Percentiles rank a stretch among this genome's conserved stretches.
phyloP scores from a whole-genome alignment of 495 filamentous ascomycete genomes.

The Massariosphaeria phaeospora region DNA sequence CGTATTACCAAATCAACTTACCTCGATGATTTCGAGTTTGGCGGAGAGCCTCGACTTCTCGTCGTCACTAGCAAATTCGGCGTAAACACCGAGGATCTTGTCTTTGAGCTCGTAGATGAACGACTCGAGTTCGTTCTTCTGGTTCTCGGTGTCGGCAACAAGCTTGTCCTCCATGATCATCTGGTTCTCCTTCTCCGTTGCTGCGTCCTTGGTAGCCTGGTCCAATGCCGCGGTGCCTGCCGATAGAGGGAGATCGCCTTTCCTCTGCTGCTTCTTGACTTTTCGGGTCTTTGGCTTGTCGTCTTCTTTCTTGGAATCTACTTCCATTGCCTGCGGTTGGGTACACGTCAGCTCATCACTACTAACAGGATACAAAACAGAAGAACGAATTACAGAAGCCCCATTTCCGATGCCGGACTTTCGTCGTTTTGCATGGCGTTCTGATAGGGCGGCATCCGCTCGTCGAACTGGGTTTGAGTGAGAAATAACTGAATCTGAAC shows the following conservation, averaged over 20 bases:
- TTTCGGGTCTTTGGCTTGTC: slow-evolving; percentile 93
- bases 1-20: slow-evolving; percentile 55
- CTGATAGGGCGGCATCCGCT: background rate
- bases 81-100: slow-evolving; percentile 86
- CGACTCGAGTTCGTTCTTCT: slow-evolving; percentile 98
- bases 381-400: slow-evolving; percentile 9
- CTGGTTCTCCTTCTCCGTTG: slow-evolving; percentile 71
- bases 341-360: slow-evolving; percentile 13
- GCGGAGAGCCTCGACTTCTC: slow-evolving; percentile 80
- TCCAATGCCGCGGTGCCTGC: slow-evolving; percentile 78
- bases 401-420: slow-evolving; percentile 20
- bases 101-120: slow-evolving; percentile 94
- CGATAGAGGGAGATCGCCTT: slow-evolving; percentile 89
- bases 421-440: slow-evolving; percentile 28
- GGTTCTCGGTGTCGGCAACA: slow-evolving; percentile 95
- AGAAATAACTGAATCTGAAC: slow-evolving; percentile 29
- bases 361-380: background rate
- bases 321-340: slow-evolving; percentile 78
- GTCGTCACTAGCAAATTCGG: slow-evolving; percentile 82
- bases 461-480: background rate
- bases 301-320: slow-evolving; percentile 55
- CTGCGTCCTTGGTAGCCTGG: slow-evolving; percentile 55
- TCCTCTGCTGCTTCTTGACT: slow-evolving; percentile 99
- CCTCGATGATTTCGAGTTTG: slow-evolving; percentile 79
- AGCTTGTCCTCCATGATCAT: slow-evolving; percentile 99